A percentile compares a stretch with the other conserved stretches of the same genome.
phyloP scores from a whole-genome alignment of 495 filamentous ascomycete genomes.

The Podospora appendiculata region DNA sequence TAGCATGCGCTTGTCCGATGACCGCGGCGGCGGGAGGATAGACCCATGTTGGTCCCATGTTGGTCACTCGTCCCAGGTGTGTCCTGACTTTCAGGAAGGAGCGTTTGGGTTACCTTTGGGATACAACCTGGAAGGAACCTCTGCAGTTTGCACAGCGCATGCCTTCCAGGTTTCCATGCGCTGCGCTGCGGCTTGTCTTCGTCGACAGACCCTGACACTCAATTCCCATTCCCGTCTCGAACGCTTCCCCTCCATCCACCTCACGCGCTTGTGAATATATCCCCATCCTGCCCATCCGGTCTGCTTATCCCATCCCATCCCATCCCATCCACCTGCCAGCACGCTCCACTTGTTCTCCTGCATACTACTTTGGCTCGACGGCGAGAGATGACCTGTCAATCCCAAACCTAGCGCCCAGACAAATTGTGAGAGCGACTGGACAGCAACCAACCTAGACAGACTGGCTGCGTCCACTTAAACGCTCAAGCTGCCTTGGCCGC shows the following conservation, averaged over 20 bases:
- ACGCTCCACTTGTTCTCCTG: background rate
- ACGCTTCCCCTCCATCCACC: background rate
- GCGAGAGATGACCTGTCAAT: slow-evolving; percentile 8
- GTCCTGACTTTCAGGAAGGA: background rate
- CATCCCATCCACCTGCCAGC: background rate
- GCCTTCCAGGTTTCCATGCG: too few relatives aligned
- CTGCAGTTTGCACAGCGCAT: too few relatives aligned
- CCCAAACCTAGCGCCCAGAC: background rate
- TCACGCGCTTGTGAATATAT: background rate
- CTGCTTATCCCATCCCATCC: background rate
- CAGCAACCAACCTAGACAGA: background rate
- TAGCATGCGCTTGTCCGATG: background rate
- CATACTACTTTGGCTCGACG: background rate
- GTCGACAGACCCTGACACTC: too few relatives aligned
- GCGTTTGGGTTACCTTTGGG: too few relatives aligned
- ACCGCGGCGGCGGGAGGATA: slow-evolving; percentile 1
- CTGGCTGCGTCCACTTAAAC: background rate
- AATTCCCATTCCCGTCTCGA: too few relatives aligned
- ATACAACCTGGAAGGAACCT: too few relatives aligned
- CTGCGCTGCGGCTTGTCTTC: too few relatives aligned
- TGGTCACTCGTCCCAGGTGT: background rate
- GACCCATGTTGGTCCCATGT: background rate
- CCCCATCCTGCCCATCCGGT: background rate
- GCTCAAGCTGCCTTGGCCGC: slow-evolving; percentile 6
- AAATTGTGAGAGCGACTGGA: background rate